These are phyloP conservation scores for Scheffersomyces quercinus DNA, from an alignment of 1,139 yeast species.

Conservation along the genomic window DNA sequence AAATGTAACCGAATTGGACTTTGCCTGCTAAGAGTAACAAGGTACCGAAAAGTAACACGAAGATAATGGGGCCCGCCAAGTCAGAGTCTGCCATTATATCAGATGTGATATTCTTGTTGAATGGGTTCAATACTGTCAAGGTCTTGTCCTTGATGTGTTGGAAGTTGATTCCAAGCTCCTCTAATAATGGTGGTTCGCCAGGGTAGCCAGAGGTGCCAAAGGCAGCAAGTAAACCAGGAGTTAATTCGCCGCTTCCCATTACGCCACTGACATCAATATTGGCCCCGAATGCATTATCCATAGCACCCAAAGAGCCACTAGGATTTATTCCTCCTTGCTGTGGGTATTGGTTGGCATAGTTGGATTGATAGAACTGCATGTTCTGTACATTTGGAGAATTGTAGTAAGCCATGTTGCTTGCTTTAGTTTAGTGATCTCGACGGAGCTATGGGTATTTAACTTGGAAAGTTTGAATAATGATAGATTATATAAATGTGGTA, in stretches of 20 bases:
- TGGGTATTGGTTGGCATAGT: slow-evolving; percentile 33
- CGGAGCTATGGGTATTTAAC: no score
- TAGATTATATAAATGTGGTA: no score
- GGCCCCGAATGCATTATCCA: slow-evolving; percentile 41
- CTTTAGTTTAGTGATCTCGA: no score
- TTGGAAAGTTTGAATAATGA: no score
- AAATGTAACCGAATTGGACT: slow-evolving; percentile 94
- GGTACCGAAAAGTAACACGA: slow-evolving; percentile 87
- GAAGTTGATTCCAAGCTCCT: slow-evolving; percentile 92
- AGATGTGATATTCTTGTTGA: slow-evolving; percentile 56
- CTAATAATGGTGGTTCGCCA: slow-evolving; percentile 88
- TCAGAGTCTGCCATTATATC: slow-evolving; percentile 91
- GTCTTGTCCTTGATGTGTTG: slow-evolving; percentile 85
- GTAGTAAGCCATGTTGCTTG: slow-evolving; percentile 37
- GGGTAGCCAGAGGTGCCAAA: slow-evolving; percentile 92
- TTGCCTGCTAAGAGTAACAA: slow-evolving; percentile 83
- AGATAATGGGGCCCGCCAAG: slow-evolving; percentile 91
- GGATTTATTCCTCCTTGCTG: slow-evolving; percentile 13
- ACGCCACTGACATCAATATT: slow-evolving; percentile 47
- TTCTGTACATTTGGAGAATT: slow-evolving; percentile 43
- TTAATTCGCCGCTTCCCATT: slow-evolving; percentile 57
- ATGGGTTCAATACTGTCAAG: slow-evolving; percentile 80
- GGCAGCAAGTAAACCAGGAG: slow-evolving; percentile 85
- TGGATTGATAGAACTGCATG: slow-evolving; percentile 49
- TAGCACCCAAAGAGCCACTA: slow-evolving; percentile 31